Conservation (phyloP, 768 basidiomycete species). For the Kwoniella heveanensis region DNA sequence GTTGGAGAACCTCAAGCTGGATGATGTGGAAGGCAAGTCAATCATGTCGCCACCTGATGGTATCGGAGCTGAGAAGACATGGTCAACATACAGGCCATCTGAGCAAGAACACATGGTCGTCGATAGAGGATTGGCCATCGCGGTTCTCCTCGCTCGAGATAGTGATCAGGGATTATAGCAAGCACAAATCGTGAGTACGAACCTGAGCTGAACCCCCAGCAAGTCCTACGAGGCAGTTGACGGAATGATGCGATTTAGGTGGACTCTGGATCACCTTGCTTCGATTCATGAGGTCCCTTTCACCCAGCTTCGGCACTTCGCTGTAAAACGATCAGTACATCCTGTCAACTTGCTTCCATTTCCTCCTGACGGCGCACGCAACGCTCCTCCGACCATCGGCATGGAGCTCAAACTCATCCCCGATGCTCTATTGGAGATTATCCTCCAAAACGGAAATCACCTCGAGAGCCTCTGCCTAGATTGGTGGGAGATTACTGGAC, state of each 20-base stretch:
- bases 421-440: conserved; percentile 1
- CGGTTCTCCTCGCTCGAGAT: conserved; percentile 17
- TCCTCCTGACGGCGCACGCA: conserved; percentile 5
- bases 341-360: conserved; percentile 20
- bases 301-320: conserved; percentile 19
- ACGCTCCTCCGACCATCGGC: not conserved
- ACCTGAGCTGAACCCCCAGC: too few species aligned
- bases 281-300: conserved; percentile 26
- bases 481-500: conserved; percentile 26
- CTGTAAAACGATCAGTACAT: conserved; percentile 17
- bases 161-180: conserved; percentile 4
- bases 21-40: conserved; percentile 26
- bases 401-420: conserved; percentile 11
- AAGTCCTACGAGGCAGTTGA: too few species aligned
- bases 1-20: conserved; percentile 14
- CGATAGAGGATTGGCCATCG: conserved; percentile 28
- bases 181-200: not conserved
- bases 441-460: not conserved
- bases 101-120: conserved; percentile 27
- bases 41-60: too few species aligned
- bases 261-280: conserved; percentile 29
- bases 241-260: conserved; percentile 22
- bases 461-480: conserved; percentile 18
- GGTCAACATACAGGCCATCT: conserved; percentile 27
- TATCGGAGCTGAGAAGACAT: not conserved